Evolutionary conservation across 148 eudicot genomes (phyloP), one percentile per base, ranked within the genome.

Genomic region (Rhododendron griersonianum): DNA sequence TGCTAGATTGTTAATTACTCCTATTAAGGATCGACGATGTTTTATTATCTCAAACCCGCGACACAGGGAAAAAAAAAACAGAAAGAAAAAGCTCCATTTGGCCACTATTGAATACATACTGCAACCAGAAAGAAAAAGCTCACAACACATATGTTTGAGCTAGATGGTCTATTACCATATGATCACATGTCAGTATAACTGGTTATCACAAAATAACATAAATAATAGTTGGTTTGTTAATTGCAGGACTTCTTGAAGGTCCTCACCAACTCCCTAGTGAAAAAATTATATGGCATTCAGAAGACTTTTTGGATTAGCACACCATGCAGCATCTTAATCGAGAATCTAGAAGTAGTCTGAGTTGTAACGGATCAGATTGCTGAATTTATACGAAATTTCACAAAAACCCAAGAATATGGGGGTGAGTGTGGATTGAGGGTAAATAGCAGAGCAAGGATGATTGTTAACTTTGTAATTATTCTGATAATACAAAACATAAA

Each of bases 111-210:
- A 33, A 33, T 33, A 33, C 35, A 33, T 33, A 33, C 35, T 33
- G 35, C 35, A 33, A 33, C 35, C 75, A 86, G 67, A 85, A 50
- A 45, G 65, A 80, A 39, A 73, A 76, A n/a, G 85, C 59, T 78
- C n/a, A 18, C 7, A 37, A 45, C 14, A 47, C 59, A 63, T 47
- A 76, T 48, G 80, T 50, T 84, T 45, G 45, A 78, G 61, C 23
- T 71, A 39, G 19, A 37, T 47, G 39, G n/a, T 83, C 78, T 11
- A 73, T 85, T 61, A 78, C 18, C 48, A 73, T 3, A 28, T 21
- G 15, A 30, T 67, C 28, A 18, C 51, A 37, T 9, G 50, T 80
- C 28, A 44, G 28, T 50, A 47, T 16, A 45, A 35, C 65, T 30
- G 4, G 37, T 48, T 75, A 67, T 15, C 15, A 84, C 6, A 69